Evolutionary conservation across 2,329 filamentous ascomycete genomes (phyloP).

Genomic region (Fonsecaea pedrosoi): DNA sequence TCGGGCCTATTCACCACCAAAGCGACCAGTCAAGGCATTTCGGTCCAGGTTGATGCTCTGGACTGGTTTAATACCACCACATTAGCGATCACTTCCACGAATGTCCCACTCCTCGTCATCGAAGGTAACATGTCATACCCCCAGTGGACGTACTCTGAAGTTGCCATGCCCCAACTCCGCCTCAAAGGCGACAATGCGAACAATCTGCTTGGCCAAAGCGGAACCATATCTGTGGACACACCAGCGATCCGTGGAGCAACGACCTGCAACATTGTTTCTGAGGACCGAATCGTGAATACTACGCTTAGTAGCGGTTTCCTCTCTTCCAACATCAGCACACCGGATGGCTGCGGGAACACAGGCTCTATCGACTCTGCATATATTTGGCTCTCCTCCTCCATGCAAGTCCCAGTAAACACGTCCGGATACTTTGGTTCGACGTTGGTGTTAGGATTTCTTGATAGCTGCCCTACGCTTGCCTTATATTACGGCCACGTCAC

Average conservation of each 20-base stretch:
- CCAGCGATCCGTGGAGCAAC: conserved; percentile 32
- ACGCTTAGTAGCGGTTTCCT: conserved; percentile 12
- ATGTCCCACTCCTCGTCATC: conserved; percentile 28
- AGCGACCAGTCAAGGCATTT: conserved; percentile 28
- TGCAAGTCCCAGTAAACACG: conserved; percentile 26
- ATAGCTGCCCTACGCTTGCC: conserved; percentile 23
- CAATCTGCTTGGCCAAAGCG: not conserved
- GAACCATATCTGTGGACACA: conserved; percentile 18
- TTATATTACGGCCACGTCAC: conserved; percentile 34
- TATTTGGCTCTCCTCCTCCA: conserved; percentile 9
- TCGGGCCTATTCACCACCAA: conserved; percentile 41
- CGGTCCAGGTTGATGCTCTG: conserved; percentile 37
- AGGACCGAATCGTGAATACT: conserved; percentile 27
- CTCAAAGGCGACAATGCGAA: conserved; percentile 7
- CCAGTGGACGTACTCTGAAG: conserved; percentile 32
- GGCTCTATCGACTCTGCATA: conserved; percentile 17
- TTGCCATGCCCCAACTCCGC: conserved; percentile 24
- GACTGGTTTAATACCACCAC: conserved; percentile 38
- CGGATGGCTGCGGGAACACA: conserved; percentile 32
- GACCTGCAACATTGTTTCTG: conserved; percentile 26
- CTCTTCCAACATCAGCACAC: conserved; percentile 29
- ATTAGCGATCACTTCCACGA: not conserved
- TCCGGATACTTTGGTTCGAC: conserved; percentile 31
- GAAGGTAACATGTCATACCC: conserved; percentile 37
- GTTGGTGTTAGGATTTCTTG: conserved; percentile 22